A percentile compares a stretch with the other conserved stretches of the same genome.
phyloP scores from a whole-genome alignment of 805 yeast genomes.

The Metschnikowia aberdeeniae region DNA sequence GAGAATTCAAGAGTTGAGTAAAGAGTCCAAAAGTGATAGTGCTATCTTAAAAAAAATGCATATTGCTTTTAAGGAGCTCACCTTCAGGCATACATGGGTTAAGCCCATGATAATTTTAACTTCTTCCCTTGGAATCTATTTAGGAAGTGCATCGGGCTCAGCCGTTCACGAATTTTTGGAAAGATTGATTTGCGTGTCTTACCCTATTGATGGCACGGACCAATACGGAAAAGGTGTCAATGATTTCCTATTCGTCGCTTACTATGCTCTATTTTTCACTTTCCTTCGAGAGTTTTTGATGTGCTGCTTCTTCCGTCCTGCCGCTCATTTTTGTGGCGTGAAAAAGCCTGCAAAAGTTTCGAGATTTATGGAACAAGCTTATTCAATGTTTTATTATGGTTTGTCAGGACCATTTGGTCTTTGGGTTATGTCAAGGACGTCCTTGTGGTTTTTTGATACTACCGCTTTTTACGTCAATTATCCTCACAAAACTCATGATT shows the following conservation, averaged over 20 bases:
- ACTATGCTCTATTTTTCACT: slow-evolving; percentile 82
- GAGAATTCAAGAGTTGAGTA: slow-evolving; percentile 29
- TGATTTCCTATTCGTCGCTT: slow-evolving; percentile 76
- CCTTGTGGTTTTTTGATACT: slow-evolving; percentile 89
- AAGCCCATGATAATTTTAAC: slow-evolving; percentile 53
- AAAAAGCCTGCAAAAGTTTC: slow-evolving; percentile 52
- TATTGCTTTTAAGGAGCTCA: slow-evolving; percentile 55
- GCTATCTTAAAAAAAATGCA: slow-evolving; percentile 54
- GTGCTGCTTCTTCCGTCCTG: slow-evolving; percentile 75
- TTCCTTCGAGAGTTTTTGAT: slow-evolving; percentile 86
- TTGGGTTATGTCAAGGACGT: slow-evolving; percentile 75
- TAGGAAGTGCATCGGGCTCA: slow-evolving; percentile 55
- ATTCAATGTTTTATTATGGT: slow-evolving; percentile 77
- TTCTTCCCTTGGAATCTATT: slow-evolving; percentile 40
- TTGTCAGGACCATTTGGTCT: slow-evolving; percentile 81
- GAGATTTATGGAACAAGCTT: slow-evolving; percentile 92
- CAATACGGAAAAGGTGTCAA: slow-evolving; percentile 84
- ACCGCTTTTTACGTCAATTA: slow-evolving; percentile 70
- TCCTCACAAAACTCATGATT: slow-evolving; percentile 77
- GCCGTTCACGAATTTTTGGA: slow-evolving; percentile 54
- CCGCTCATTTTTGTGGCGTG: slow-evolving; percentile 55
- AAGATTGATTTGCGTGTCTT: slow-evolving; percentile 61
- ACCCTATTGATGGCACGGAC: slow-evolving; percentile 55
- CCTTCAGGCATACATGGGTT: slow-evolving; percentile 67
- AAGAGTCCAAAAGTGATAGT: slow-evolving; percentile 35